A percentile compares a stretch with the other conserved stretches of the same genome.
These are phyloP conservation scores for Boeremia lycopersici DNA, from an alignment of 2,329 filamentous ascomycete genomes.

Conservation along the genomic window DNA sequence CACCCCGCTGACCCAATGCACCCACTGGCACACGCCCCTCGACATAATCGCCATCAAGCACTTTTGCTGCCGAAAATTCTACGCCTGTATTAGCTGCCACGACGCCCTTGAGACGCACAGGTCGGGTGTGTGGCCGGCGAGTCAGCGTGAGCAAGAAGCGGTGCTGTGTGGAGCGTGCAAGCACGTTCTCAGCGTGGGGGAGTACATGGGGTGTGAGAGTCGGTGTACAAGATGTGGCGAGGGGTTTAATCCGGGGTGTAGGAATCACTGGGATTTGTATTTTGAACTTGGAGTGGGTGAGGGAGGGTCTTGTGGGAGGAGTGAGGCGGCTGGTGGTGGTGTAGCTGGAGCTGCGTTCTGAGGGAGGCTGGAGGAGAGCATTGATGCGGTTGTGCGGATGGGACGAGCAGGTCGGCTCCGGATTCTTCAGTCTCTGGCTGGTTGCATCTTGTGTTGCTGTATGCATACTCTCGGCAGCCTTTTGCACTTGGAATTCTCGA, in stretches of 20 bases:
- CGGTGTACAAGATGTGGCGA: slow-evolving; percentile 33
- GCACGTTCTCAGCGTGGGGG: slow-evolving; percentile 31
- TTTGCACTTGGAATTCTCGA: no score
- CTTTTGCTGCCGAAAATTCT: slow-evolving; percentile 45
- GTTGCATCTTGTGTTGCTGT: no score
- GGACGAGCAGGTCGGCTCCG: no score
- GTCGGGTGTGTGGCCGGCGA: slow-evolving; percentile 29
- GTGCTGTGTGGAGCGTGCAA: slow-evolving; percentile 43
- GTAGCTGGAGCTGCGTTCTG: no score
- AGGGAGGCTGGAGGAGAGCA: not conserved
- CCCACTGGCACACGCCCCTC: slow-evolving; percentile 40
- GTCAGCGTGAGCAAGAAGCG: slow-evolving; percentile 25
- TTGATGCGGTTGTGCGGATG: not conserved
- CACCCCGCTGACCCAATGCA: slow-evolving; percentile 40
- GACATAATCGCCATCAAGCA: slow-evolving; percentile 49
- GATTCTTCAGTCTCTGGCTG: no score
- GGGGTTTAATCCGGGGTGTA: slow-evolving; percentile 46
- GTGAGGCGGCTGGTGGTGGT: no score
- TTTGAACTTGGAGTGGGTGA: slow-evolving; percentile 27
- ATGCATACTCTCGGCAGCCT: not conserved
- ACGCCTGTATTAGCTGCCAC: slow-evolving; percentile 46
- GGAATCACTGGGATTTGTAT: slow-evolving; percentile 43
- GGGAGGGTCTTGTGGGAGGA: not conserved
- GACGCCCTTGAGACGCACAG: slow-evolving; percentile 34
- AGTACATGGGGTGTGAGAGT: slow-evolving; percentile 41